A percentile compares a stretch with the other conserved stretches of the same genome.
Conservation (phyloP, 805 yeast species). For the Cyberlindnera misumaiensis region DNA sequence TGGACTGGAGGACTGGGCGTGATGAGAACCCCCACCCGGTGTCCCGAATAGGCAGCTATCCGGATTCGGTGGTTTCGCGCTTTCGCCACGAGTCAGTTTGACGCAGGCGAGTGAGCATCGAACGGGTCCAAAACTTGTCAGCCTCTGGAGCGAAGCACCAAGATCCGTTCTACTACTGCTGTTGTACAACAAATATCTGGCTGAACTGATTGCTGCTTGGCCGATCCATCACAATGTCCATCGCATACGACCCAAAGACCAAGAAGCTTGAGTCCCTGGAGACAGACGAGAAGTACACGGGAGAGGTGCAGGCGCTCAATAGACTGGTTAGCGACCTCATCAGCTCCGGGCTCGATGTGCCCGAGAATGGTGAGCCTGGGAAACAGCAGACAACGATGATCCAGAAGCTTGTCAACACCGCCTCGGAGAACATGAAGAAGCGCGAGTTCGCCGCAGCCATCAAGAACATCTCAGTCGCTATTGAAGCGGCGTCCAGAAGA, state of each 20-base stretch:
- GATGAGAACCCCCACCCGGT: no score
- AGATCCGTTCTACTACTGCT: no score
- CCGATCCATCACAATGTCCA: conserved; percentile 9
- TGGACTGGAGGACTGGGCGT: no score
- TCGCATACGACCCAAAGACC: conserved; percentile 23
- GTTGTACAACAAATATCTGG: no score
- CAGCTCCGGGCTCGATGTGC: conserved; percentile 39
- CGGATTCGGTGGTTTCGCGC: no score
- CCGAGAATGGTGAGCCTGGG: conserved; percentile 47
- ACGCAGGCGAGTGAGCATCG: no score
- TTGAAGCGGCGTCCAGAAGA: conserved; percentile 62
- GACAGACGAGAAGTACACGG: conserved; percentile 12
- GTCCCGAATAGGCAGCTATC: no score
- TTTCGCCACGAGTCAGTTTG: no score
- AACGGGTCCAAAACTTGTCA: no score
- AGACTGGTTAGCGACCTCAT: conserved; percentile 27
- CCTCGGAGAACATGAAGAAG: conserved; percentile 49
- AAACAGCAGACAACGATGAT: conserved; percentile 49
- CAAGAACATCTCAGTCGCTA: conserved; percentile 57
- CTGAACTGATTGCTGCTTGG: no score
- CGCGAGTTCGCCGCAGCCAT: conserved; percentile 53
- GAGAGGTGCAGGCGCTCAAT: conserved; percentile 29
- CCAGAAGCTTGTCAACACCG: conserved; percentile 59
- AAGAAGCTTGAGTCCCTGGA: conserved; percentile 18
- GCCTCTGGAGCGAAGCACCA: no score